A percentile compares a stretch with the other conserved stretches of the same genome.
These are phyloP conservation scores for Globisporangium ultimum DNA, from an alignment of 352 stramenopile species.

Conservation along the genomic window DNA sequence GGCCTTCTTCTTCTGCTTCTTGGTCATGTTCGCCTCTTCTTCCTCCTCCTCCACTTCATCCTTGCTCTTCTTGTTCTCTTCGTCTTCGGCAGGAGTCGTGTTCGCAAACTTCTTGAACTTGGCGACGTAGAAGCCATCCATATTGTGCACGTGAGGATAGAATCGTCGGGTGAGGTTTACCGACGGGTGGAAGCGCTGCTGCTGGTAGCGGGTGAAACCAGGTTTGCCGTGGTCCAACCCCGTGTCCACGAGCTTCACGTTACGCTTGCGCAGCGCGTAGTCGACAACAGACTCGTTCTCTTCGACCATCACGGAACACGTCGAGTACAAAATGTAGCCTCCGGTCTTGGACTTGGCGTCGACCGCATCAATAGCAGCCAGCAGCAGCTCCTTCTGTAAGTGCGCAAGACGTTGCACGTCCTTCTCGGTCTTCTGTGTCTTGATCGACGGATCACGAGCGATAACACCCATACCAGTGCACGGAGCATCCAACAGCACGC, in stretches of 20 bases:
- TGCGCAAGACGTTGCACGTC: constrained; percentile 90
- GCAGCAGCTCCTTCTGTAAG: constrained; percentile 98
- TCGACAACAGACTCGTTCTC: constrained; percentile 98
- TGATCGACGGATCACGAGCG: constrained; percentile 97
- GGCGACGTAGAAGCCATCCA: constrained; percentile 99
- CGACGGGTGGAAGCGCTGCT: constrained; percentile 98
- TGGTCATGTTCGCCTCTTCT: constrained; percentile 73
- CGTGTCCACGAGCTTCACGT: constrained; percentile 98
- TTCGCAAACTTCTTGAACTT: constrained; percentile 99
- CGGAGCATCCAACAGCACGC: constrained; percentile 98
- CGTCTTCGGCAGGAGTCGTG: constrained; percentile 69
- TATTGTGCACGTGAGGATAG: constrained; percentile 99
- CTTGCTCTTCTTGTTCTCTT: constrained; percentile 76
- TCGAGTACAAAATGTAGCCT: constrained; percentile 99
- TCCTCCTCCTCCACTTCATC: constrained; percentile 65
- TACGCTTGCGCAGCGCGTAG: constrained; percentile 97
- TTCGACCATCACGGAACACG: constrained; percentile 93
- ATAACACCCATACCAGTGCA: constrained; percentile 99
- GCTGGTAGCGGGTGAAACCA: constrained; percentile 92
- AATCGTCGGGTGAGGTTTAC: constrained; percentile 95
- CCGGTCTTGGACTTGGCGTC: constrained; percentile 96
- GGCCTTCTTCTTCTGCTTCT: constrained; percentile 76
- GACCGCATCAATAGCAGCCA: constrained; percentile 98
- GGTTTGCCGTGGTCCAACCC: constrained; percentile 96
- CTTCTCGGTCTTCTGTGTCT: constrained; percentile 96